Conservation (phyloP, 2,329 filamentous ascomycete genomes). For the Pseudocercospora vitis region DNA sequence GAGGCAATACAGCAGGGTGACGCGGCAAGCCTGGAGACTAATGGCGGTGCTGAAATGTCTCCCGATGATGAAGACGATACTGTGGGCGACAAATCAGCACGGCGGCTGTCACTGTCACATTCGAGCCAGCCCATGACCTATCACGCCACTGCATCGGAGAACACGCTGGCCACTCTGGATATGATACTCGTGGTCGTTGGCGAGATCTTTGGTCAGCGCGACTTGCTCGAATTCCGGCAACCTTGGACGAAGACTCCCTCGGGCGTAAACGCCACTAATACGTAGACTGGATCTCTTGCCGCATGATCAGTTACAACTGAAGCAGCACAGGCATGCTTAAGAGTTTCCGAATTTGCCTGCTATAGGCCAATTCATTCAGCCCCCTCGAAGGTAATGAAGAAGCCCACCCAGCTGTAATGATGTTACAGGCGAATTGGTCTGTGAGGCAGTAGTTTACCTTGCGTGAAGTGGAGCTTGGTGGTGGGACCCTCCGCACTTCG, state of each 20-base stretch:
- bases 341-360: no score
- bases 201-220: slow-evolving; percentile 85
- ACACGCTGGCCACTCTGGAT: slow-evolving; percentile 67
- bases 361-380: no score
- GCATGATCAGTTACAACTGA: no score
- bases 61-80: slow-evolving; percentile 35
- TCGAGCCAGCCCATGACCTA: background rate
- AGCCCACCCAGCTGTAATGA: no score
- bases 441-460: background rate
- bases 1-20: slow-evolving; percentile 24
- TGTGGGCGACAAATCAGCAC: slow-evolving; percentile 40
- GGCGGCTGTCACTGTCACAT: background rate
- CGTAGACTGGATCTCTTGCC: no score
- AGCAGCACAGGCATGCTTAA: no score
- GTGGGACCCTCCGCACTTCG: slow-evolving; percentile 2
- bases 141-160: slow-evolving; percentile 14
- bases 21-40: background rate
- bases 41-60: slow-evolving; percentile 23
- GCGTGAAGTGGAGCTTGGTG: background rate
- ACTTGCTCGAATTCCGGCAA: slow-evolving; percentile 71
- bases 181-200: slow-evolving; percentile 89
- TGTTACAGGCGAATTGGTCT: background rate
- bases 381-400: no score
- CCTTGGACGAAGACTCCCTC: slow-evolving; percentile 27
- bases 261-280: background rate